Conservation (phyloP, 2,329 filamentous ascomycete genomes). For the Furcasterigmium furcatum region DNA sequence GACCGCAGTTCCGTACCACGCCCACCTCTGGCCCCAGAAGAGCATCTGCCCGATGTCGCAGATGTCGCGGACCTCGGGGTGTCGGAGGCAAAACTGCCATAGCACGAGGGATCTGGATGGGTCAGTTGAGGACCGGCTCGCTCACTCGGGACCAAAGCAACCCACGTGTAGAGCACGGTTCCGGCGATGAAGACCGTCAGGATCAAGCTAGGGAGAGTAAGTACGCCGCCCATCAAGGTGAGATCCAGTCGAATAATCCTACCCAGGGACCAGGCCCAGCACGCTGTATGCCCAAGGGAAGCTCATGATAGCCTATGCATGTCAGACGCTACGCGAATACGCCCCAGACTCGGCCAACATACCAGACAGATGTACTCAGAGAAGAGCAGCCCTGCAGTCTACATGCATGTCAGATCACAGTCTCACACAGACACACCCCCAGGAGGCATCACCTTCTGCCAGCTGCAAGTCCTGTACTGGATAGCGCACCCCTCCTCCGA, state of each 20-base stretch:
- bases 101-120: constrained; percentile 32
- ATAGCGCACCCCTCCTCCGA: constrained; percentile 76
- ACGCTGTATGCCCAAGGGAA: constrained; percentile 92
- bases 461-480: constrained; percentile 89
- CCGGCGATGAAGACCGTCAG: constrained; percentile 75
- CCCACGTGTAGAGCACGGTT: constrained; percentile 73
- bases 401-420: not conserved
- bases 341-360: not conserved
- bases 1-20: constrained; percentile 65
- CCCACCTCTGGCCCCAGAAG: constrained; percentile 79
- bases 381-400: constrained; percentile 83
- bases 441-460: constrained; percentile 62
- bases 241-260: not conserved
- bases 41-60: constrained; percentile 96
- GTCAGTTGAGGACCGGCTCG: no score
- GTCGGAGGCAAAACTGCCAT: constrained; percentile 86
- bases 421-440: not conserved
- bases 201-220: constrained; percentile 51
- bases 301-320: constrained; percentile 70
- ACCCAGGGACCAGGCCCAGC: constrained; percentile 75
- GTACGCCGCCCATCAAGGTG: not conserved
- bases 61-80: constrained; percentile 88
- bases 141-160: no score
- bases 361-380: constrained; percentile 90
- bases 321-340: not conserved